phyloP scores from a whole-genome alignment of 2,329 filamentous ascomycete species.

The Curvularia sp. region DNA sequence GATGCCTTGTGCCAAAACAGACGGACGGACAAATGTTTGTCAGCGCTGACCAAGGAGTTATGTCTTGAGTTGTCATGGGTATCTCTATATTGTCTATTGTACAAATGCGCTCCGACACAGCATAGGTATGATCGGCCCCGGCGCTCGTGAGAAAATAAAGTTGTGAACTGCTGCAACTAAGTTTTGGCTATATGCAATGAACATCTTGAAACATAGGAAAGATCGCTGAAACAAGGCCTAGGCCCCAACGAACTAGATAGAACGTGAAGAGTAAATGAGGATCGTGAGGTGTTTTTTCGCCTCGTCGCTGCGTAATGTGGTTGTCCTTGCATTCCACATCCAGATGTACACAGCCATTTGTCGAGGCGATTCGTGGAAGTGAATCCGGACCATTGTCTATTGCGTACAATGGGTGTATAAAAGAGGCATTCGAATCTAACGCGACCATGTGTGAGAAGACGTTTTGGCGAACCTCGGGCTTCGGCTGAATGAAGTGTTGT shows the following conservation, averaged over 20 bases:
- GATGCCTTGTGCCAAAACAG: neutral
- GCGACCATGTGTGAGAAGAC: neutral
- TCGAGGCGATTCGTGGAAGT: neutral
- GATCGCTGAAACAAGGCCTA: constrained; percentile 6
- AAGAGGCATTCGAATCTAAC: neutral
- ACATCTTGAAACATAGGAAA: constrained; percentile 4
- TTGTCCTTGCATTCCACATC: neutral
- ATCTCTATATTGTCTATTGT: neutral
- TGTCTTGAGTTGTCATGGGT: neutral
- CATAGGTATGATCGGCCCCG: neutral
- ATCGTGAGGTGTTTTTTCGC: neutral
- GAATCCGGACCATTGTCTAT: neutral
- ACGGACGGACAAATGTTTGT: neutral
- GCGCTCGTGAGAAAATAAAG: neutral
- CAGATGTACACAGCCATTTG: neutral
- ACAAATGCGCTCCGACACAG: neutral
- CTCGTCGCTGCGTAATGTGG: neutral
- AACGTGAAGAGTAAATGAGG: neutral
- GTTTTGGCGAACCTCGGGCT: neutral
- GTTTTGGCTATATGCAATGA: constrained; percentile 8
- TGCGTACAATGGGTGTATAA: neutral
- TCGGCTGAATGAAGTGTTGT: neutral
- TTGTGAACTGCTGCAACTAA: neutral
- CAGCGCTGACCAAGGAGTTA: constrained; percentile 1
- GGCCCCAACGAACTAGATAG: neutral